Conservation (phyloP, 805 yeast genomes). For the Priceomyces melissophilus region DNA sequence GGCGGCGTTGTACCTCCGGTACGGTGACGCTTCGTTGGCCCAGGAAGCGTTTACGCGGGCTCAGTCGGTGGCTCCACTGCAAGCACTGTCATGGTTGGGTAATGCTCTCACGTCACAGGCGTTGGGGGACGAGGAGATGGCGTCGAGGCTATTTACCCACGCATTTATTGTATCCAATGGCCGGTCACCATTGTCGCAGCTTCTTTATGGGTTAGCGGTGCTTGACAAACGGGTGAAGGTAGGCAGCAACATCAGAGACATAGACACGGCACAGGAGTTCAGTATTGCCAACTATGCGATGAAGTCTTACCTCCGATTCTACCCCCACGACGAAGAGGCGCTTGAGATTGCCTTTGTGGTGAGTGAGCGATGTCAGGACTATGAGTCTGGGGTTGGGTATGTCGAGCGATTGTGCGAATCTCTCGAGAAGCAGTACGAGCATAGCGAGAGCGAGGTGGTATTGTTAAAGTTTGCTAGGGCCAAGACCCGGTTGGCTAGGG, state of each 20-base stretch:
- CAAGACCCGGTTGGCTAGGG: constrained; percentile 69
- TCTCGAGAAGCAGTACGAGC: constrained; percentile 57
- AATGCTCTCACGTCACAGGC: constrained; percentile 63
- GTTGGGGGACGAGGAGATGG: constrained; percentile 46
- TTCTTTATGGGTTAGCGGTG: constrained; percentile 65
- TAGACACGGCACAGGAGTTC: constrained; percentile 60
- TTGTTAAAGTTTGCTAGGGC: constrained; percentile 53
- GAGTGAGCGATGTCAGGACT: constrained; percentile 70
- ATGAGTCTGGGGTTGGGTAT: constrained; percentile 47
- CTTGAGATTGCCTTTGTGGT: constrained; percentile 52
- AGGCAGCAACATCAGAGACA: constrained; percentile 48
- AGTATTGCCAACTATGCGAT: constrained; percentile 67
- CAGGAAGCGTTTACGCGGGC: constrained; percentile 67
- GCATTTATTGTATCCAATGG: constrained; percentile 79
- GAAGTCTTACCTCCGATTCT: constrained; percentile 56
- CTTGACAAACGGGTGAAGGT: constrained; percentile 43
- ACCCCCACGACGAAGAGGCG: constrained; percentile 58
- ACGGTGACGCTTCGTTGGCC: constrained; percentile 71
- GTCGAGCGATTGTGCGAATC: constrained; percentile 45
- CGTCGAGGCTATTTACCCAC: constrained; percentile 66
- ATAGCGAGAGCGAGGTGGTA: constrained; percentile 44
- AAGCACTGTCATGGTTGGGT: constrained; percentile 78
- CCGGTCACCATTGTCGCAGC: constrained; percentile 60
- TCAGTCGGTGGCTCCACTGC: constrained; percentile 78
- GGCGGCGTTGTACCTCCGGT: constrained; percentile 69